phyloP scores from a whole-genome alignment of 176 grass and related monocot species.

The Bothriochloa decipiens region DNA sequence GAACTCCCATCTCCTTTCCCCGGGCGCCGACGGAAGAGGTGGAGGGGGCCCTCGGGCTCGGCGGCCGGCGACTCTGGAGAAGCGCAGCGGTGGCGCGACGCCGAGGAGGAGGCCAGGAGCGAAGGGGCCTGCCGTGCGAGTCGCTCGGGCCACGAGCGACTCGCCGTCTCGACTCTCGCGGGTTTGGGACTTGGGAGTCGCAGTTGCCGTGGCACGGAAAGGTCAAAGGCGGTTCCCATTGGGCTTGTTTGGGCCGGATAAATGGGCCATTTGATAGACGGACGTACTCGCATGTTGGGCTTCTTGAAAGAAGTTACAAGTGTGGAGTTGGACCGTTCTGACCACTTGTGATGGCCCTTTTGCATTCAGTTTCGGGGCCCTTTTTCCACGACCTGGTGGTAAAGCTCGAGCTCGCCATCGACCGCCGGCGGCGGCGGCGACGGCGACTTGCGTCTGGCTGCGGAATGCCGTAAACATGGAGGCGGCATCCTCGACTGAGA shows the following conservation, averaged over 20 bases:
- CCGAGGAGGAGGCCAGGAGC: neutral
- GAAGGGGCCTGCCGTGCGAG: neutral
- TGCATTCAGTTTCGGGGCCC: too few species aligned
- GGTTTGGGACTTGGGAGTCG: neutral
- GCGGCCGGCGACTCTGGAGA: neutral
- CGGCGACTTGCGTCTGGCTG: neutral
- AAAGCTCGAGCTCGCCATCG: too few species aligned
- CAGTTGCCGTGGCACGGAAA: neutral
- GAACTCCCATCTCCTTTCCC: constrained; percentile 70
- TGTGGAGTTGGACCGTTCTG: too few species aligned
- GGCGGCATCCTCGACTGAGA: neutral
- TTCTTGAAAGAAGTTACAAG: neutral
- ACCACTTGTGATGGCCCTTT: too few species aligned
- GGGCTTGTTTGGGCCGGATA: neutral
- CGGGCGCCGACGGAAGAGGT: neutral
- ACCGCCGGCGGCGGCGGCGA: neutral
- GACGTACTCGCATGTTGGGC: neutral
- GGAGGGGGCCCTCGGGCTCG: neutral
- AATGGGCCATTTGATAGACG: too few species aligned
- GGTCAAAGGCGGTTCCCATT: constrained; percentile 39
- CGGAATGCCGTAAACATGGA: neutral
- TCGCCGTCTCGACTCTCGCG: neutral
- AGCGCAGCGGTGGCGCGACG: constrained; percentile 11
- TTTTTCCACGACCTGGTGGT: too few species aligned
- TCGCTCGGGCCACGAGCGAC: neutral